Conservation (phyloP, 441 rosid genomes). For the Populus hybrid region DNA sequence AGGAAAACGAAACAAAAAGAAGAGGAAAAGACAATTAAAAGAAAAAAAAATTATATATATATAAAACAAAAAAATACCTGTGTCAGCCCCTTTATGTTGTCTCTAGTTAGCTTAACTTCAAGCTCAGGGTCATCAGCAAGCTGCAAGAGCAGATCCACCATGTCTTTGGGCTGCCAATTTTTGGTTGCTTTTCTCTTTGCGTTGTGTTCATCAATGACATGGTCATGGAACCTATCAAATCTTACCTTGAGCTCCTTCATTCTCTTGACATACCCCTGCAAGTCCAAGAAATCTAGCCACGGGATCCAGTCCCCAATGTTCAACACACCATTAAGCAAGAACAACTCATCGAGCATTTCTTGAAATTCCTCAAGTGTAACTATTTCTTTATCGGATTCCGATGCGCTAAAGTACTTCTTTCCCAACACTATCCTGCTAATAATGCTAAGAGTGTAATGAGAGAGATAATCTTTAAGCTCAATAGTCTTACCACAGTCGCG, state of each 20-base stretch:
- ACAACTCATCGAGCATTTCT: conserved; percentile 34
- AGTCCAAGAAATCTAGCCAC: conserved; percentile 33
- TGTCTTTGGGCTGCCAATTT: conserved; percentile 26
- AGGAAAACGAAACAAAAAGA: background rate
- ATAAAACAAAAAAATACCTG: conserved; percentile 9
- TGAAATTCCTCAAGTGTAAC: conserved; percentile 25
- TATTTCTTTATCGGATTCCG: background rate
- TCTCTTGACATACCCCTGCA: conserved; percentile 33
- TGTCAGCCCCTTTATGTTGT: conserved; percentile 27
- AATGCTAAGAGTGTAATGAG: conserved; percentile 18
- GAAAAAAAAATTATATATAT: background rate
- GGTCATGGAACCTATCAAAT: conserved; percentile 25
- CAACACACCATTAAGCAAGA: conserved; percentile 34
- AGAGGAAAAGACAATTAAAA: background rate
- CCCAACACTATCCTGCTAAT: conserved; percentile 36
- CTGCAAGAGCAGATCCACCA: conserved; percentile 37
- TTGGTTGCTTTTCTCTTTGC: conserved; percentile 1
- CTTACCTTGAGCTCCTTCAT: conserved; percentile 30
- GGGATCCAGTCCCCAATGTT: conserved; percentile 40
- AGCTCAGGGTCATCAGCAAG: conserved; percentile 30
- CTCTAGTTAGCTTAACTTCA: conserved; percentile 24
- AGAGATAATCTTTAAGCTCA: conserved; percentile 29
- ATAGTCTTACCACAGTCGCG: conserved; percentile 16
- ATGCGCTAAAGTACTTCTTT: conserved; percentile 25
- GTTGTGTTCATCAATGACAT: conserved; percentile 29